These are phyloP conservation scores for Phytophthora quininea DNA, from an alignment of 352 stramenopile species.

Conservation along the genomic window DNA sequence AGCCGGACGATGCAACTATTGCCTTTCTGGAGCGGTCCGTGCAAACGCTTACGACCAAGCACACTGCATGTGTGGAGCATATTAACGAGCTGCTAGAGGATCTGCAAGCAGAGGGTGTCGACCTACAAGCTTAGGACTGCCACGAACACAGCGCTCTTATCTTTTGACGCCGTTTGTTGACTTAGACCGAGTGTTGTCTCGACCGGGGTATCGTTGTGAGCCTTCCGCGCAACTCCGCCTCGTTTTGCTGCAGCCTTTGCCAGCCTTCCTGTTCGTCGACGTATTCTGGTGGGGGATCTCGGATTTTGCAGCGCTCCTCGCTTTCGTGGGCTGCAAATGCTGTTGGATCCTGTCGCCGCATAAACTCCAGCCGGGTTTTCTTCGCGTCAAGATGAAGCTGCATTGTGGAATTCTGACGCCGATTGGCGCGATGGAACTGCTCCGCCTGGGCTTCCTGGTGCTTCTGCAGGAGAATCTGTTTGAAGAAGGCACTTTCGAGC, in stretches of 20 bases:
- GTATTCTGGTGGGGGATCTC: conserved; percentile 56
- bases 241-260: conserved; percentile 44
- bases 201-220: conserved; percentile 53
- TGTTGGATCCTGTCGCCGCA: conserved; percentile 64
- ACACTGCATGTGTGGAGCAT: conserved; percentile 64
- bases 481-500: conserved; percentile 54
- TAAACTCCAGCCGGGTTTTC: conserved; percentile 71
- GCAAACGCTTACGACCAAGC: conserved; percentile 51
- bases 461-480: conserved; percentile 66
- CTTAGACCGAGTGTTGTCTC: conserved; percentile 22
- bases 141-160: neutral
- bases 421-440: conserved; percentile 55
- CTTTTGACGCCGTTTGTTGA: neutral
- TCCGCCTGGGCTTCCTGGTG: conserved; percentile 71
- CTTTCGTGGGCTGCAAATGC: conserved; percentile 59
- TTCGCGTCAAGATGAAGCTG: conserved; percentile 79
- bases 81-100: conserved; percentile 87
- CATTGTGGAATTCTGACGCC: conserved; percentile 74
- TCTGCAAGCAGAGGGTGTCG: conserved; percentile 57
- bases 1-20: conserved; percentile 54
- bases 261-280: conserved; percentile 54
- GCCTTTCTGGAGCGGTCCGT: conserved; percentile 73
- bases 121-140: conserved; percentile 36
- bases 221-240: conserved; percentile 58
- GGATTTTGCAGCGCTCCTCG: conserved; percentile 46